Conservation (phyloP, 140 eudicot genomes). For the Flaveria floridana region DNA sequence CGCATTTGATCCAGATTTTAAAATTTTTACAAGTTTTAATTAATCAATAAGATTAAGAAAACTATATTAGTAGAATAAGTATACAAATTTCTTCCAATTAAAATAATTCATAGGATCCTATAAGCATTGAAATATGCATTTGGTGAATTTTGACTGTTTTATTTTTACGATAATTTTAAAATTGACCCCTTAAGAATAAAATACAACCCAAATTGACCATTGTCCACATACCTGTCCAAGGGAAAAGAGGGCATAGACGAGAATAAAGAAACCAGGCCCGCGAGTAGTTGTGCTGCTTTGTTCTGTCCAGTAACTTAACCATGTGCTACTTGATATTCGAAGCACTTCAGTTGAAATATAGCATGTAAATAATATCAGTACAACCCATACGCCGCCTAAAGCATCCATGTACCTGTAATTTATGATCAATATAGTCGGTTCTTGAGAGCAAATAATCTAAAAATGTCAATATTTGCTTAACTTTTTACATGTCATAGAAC, state of each 20-base stretch:
- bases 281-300: slow-evolving; percentile 44
- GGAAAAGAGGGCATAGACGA: slow-evolving; percentile 69
- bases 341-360: slow-evolving; percentile 70
- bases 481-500: slow-evolving; percentile 1
- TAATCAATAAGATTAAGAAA: not conserved
- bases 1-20: not conserved
- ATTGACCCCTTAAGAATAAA: not conserved
- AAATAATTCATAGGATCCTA: not conserved
- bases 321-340: slow-evolving; percentile 85
- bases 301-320: slow-evolving; percentile 94
- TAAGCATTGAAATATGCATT: not conserved
- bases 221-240: slow-evolving; percentile 63
- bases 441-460: slow-evolving; percentile 3
- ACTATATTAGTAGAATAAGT: not conserved
- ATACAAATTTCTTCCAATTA: not conserved
- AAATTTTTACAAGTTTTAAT: not conserved
- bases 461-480: slow-evolving; percentile 17
- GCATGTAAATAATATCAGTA: slow-evolving; percentile 61
- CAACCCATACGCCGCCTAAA: slow-evolving; percentile 88
- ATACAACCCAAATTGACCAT: slow-evolving; percentile 3
- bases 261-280: slow-evolving; percentile 60
- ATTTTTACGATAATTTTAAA: not conserved
- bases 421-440: slow-evolving; percentile 9
- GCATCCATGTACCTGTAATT: slow-evolving; percentile 73
- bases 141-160: slow-evolving; percentile 6